These are phyloP conservation scores for Hygrophorus russula DNA, from an alignment of 768 basidiomycete species.

Conservation along the genomic window DNA sequence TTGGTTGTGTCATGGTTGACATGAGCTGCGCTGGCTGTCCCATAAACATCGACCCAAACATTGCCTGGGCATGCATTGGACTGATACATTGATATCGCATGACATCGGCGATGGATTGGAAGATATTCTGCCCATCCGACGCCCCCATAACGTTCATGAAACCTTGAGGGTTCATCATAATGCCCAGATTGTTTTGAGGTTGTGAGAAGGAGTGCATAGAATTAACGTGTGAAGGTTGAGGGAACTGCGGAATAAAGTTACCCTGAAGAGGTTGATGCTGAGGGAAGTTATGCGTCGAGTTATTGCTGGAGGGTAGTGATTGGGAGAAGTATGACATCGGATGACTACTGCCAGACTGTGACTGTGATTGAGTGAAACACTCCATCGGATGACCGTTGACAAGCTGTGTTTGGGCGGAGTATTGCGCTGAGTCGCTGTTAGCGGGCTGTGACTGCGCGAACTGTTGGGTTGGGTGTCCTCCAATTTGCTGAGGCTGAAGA, in stretches of 20 bases:
- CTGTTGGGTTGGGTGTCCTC: background rate
- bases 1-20: background rate
- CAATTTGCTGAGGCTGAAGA: background rate
- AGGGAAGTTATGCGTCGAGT: too few relatives aligned
- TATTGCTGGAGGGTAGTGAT: too few relatives aligned
- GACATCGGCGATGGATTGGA: constrained; percentile 7
- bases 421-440: background rate
- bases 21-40: background rate
- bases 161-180: background rate
- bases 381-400: background rate
- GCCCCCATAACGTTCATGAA: background rate
- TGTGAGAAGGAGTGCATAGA: background rate
- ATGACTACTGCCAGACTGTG: too few relatives aligned
- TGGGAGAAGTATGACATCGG: too few relatives aligned
- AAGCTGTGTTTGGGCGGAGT: background rate
- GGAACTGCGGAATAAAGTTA: too few relatives aligned
- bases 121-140: background rate
- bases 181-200: background rate
- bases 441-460: too few relatives aligned
- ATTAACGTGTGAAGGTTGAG: too few relatives aligned
- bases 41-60: background rate
- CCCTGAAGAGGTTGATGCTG: too few relatives aligned
- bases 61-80: background rate
- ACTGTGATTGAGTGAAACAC: too few relatives aligned
- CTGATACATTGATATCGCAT: constrained; percentile 6